These are phyloP conservation scores for Alternaria arbusti DNA, from an alignment of 2,329 filamentous ascomycete species.

Conservation along the genomic window DNA sequence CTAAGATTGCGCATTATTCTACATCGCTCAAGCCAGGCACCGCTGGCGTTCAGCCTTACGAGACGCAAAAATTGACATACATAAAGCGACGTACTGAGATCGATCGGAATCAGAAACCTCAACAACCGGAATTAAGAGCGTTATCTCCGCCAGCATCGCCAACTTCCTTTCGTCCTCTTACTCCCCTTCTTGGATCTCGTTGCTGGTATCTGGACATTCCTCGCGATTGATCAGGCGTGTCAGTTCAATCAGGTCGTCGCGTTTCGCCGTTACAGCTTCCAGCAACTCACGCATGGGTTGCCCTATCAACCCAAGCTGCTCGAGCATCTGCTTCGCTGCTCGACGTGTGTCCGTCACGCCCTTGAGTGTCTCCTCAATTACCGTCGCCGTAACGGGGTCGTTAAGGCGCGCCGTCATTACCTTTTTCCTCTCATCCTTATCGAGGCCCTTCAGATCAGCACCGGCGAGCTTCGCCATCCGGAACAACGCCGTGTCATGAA, in stretches of 20 bases:
- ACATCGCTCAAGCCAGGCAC: not conserved
- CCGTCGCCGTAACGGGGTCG: conserved; percentile 13
- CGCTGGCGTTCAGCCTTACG: not conserved
- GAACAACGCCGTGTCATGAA: conserved; percentile 1
- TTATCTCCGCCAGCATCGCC: not conserved
- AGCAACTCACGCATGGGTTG: conserved; percentile 9
- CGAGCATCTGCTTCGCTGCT: conserved; percentile 8
- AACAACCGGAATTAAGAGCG: not conserved
- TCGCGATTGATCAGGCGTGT: not conserved
- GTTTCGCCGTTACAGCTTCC: conserved; percentile 9
- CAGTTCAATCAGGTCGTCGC: conserved; percentile 9
- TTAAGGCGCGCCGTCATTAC: conserved; percentile 12
- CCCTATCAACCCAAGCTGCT: conserved; percentile 9
- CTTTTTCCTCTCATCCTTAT: conserved; percentile 1
- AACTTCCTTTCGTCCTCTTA: not conserved
- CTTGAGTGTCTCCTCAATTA: conserved; percentile 18
- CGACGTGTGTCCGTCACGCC: conserved; percentile 7
- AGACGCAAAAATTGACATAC: not conserved
- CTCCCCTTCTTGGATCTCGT: not conserved
- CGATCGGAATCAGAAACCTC: not conserved
- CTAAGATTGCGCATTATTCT: not conserved
- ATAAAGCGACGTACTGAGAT: not conserved
- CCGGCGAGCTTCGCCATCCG: conserved; percentile 21
- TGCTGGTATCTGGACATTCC: not conserved
- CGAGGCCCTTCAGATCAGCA: conserved; percentile 5